phyloP scores from a whole-genome alignment of 768 basidiomycete genomes.

The Boletus subparvulus region DNA sequence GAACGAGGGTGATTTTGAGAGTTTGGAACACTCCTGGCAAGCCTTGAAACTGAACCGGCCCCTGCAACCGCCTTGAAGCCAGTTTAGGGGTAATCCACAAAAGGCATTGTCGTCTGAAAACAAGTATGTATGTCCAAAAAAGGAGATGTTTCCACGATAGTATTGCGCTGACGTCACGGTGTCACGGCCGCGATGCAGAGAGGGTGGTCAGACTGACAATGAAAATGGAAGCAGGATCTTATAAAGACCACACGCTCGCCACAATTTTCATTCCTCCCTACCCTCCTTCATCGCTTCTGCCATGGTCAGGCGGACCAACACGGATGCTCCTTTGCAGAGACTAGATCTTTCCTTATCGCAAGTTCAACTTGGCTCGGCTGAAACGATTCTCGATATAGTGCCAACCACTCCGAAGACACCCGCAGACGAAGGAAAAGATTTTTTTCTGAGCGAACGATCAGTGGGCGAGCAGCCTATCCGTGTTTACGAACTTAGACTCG shows the following conservation, averaged over 20 bases:
- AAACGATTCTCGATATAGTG: background rate
- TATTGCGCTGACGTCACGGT: conserved; percentile 21
- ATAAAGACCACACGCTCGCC: conserved; percentile 15
- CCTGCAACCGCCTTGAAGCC: no score
- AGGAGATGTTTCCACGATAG: background rate
- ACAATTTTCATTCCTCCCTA: background rate
- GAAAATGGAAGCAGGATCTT: conserved; percentile 9
- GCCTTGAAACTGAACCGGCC: no score
- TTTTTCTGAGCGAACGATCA: conserved; percentile 62
- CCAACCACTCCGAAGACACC: conserved; percentile 78
- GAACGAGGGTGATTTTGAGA: no score
- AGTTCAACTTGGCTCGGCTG: background rate
- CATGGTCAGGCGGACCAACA: conserved; percentile 14
- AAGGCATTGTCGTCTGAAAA: background rate
- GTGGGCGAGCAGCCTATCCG: conserved; percentile 63
- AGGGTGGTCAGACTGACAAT: background rate
- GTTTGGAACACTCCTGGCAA: no score
- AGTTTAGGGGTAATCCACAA: conserved; percentile 1
- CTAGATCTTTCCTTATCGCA: conserved; percentile 19
- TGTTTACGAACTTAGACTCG: conserved; percentile 85
- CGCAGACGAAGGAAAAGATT: conserved; percentile 89
- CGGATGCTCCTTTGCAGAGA: background rate
- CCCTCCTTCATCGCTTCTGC: background rate
- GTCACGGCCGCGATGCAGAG: conserved; percentile 7
- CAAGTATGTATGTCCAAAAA: background rate